Evolutionary conservation across 352 stramenopile genomes (phyloP).

Genomic region (Aphanomyces cochlioides): DNA sequence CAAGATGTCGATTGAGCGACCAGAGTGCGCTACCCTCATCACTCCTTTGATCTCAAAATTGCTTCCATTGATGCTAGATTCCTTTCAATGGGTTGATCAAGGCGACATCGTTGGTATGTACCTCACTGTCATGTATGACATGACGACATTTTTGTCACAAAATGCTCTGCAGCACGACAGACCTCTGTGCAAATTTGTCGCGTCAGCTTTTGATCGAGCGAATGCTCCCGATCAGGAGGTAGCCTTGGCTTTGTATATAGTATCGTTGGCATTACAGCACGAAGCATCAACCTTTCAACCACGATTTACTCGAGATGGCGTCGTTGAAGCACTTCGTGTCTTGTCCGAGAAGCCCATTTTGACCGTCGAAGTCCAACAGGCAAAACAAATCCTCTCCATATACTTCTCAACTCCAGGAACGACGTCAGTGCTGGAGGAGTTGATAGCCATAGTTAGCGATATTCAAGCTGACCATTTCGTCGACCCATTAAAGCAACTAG

Average conservation of each 20-base stretch:
- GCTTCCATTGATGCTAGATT: not conserved
- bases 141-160: slow-evolving; percentile 1
- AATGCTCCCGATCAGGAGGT: not conserved
- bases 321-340: slow-evolving; percentile 1
- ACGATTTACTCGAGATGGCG: slow-evolving; percentile 15
- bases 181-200: slow-evolving; percentile 9
- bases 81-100: not conserved
- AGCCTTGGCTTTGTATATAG: not conserved
- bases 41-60: not conserved
- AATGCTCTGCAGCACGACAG: not conserved
- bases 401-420: not conserved
- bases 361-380: not conserved
- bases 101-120: not conserved
- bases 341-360: not conserved
- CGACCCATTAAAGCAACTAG: slow-evolving; percentile 36
- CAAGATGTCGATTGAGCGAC: not conserved
- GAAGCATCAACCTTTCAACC: not conserved
- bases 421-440: slow-evolving; percentile 31
- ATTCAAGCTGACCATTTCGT: slow-evolving; percentile 30
- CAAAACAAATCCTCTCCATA: not conserved
- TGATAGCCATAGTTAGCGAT: slow-evolving; percentile 38
- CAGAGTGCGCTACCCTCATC: not conserved
- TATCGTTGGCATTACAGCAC: slow-evolving; percentile 1
- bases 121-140: not conserved
- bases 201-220: not conserved